A percentile compares a stretch with the other conserved stretches of the same genome.
Conservation (phyloP, 495 filamentous ascomycete genomes). For the Trichocladium uniseriatum region DNA sequence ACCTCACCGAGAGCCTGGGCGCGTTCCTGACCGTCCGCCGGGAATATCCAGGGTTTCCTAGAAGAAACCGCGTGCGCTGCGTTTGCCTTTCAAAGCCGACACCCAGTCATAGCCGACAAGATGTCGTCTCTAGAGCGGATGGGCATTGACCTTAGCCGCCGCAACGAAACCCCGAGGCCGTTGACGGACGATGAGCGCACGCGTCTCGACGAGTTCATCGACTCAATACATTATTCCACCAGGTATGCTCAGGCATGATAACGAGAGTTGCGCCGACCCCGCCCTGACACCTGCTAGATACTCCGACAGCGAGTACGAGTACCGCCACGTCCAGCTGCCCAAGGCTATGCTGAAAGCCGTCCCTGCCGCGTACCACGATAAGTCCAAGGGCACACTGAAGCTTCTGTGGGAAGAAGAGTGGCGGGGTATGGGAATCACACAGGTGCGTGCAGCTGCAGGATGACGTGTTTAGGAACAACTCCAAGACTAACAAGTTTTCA, state of each 20-base stretch:
- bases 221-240: constrained; percentile 89
- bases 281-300: constrained; percentile 48
- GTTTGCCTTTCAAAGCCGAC: neutral
- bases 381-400: constrained; percentile 83
- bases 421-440: constrained; percentile 91
- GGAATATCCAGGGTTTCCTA: neutral
- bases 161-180: constrained; percentile 75
- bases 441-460: constrained; percentile 46
- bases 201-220: constrained; percentile 80
- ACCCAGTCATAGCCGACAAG: neutral
- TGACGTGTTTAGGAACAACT: neutral
- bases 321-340: constrained; percentile 92
- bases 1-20: neutral
- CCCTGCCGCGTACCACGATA: constrained; percentile 90
- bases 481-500: constrained; percentile 27
- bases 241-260: constrained; percentile 47
- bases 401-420: constrained; percentile 97
- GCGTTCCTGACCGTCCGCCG: neutral
- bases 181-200: constrained; percentile 72
- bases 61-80: neutral
- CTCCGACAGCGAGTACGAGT: constrained; percentile 80
- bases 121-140: constrained; percentile 25
- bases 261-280: neutral
- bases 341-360: constrained; percentile 98
- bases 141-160: constrained; percentile 71